phyloP scores from a whole-genome alignment of 2,329 filamentous ascomycete species.

The Colletotrichum falcatum region DNA sequence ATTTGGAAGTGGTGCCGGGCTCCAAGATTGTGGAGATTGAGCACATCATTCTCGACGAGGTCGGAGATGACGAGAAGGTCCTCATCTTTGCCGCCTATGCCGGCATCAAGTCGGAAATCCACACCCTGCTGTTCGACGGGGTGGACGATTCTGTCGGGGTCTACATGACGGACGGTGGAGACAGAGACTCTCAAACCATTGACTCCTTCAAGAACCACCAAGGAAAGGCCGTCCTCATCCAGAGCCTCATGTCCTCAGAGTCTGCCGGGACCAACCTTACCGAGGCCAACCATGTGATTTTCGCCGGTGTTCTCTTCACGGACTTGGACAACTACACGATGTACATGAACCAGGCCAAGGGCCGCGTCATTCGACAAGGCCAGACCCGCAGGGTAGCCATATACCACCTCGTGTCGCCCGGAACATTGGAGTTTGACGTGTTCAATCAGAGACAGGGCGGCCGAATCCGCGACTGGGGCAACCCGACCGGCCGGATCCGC shows the following conservation, averaged over 20 bases:
- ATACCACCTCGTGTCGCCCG: conserved; percentile 54
- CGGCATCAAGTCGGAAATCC: conserved; percentile 46
- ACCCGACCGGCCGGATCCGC: background rate
- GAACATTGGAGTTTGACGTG: conserved; percentile 56
- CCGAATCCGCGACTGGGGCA: conserved; percentile 8
- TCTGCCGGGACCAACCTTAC: conserved; percentile 57
- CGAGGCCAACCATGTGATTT: conserved; percentile 57
- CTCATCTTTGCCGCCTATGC: conserved; percentile 55
- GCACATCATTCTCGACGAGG: conserved; percentile 42
- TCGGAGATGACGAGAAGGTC: conserved; percentile 44
- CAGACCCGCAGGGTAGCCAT: conserved; percentile 53
- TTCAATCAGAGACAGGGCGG: conserved; percentile 42
- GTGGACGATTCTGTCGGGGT: conserved; percentile 35
- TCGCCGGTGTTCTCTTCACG: conserved; percentile 51
- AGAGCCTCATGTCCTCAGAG: conserved; percentile 53
- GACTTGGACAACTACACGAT: conserved; percentile 50
- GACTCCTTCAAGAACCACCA: conserved; percentile 46
- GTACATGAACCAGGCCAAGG: conserved; percentile 55
- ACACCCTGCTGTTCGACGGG: conserved; percentile 35
- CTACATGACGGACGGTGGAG: conserved; percentile 24
- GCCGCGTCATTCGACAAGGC: conserved; percentile 54
- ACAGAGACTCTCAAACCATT: conserved; percentile 36
- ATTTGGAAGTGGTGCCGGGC: background rate
- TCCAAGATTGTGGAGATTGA: conserved; percentile 45
- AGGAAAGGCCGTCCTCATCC: conserved; percentile 49